A percentile compares a stretch with the other conserved stretches of the same genome.
Evolutionary conservation across 2,329 filamentous ascomycete species (phyloP).

Genomic region (Cryphonectria nitschkei): DNA sequence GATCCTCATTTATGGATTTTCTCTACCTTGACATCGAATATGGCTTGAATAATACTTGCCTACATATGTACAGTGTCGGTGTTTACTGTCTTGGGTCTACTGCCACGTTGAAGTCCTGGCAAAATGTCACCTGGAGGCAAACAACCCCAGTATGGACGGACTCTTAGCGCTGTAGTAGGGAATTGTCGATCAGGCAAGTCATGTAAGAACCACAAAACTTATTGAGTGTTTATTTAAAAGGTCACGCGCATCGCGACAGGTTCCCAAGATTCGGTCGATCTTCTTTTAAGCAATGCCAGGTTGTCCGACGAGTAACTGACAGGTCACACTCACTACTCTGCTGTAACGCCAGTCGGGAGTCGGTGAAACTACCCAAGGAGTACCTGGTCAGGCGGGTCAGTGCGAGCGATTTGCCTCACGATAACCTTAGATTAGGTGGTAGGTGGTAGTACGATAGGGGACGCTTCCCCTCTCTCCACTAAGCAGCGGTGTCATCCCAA

Average conservation of each 20-base stretch:
- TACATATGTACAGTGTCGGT: neutral
- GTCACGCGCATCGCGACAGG: neutral
- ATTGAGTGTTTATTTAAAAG: neutral
- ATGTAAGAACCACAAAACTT: neutral
- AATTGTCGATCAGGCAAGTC: neutral
- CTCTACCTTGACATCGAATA: neutral
- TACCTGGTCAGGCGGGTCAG: neutral
- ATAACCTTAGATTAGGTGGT: conserved; percentile 16
- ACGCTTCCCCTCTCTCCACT: neutral
- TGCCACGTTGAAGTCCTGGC: neutral
- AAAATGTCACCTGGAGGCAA: neutral
- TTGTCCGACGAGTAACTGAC: neutral
- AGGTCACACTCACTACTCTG: neutral
- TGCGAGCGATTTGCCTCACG: neutral
- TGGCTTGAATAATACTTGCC: no score
- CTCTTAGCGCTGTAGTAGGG: neutral
- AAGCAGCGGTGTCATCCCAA: neutral
- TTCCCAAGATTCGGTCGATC: neutral
- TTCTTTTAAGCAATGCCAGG: neutral
- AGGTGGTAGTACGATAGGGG: neutral
- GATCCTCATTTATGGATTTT: neutral
- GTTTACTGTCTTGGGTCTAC: neutral
- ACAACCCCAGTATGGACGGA: neutral
- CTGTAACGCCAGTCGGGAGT: neutral
- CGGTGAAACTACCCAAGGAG: neutral